Evolutionary conservation across 2,329 filamentous ascomycete genomes (phyloP).

Genomic region (Nannizziopsis barbatae): DNA sequence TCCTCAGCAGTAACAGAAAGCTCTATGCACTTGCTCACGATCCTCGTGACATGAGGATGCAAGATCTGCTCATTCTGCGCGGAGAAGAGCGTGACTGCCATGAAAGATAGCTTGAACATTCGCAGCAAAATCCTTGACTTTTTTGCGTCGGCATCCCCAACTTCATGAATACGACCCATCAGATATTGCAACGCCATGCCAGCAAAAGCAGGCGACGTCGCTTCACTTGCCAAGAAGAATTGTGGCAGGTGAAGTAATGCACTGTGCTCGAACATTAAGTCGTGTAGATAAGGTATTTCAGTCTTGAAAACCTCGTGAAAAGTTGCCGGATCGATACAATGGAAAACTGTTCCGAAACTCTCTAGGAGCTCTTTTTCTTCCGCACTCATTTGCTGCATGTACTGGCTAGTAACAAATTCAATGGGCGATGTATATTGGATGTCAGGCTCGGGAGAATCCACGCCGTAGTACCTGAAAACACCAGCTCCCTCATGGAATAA

Average conservation of each 20-base stretch:
- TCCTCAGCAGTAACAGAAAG: conserved; percentile 90
- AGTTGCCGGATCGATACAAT: conserved; percentile 93
- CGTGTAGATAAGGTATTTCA: conserved; percentile 91
- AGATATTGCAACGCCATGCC: conserved; percentile 96
- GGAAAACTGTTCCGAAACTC: conserved; percentile 95
- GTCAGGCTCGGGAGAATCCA: conserved; percentile 65
- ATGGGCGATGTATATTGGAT: conserved; percentile 68
- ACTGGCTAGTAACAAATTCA: conserved; percentile 87
- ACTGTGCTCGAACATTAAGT: conserved; percentile 96
- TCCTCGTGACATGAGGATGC: conserved; percentile 89
- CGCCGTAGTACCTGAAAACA: conserved; percentile 93
- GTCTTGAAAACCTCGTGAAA: conserved; percentile 98
- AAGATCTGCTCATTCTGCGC: conserved; percentile 91
- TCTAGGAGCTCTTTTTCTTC: conserved; percentile 97
- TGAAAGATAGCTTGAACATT: conserved; percentile 96
- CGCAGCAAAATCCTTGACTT: conserved; percentile 86
- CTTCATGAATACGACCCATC: conserved; percentile 92
- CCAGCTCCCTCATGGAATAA: conserved; percentile 92
- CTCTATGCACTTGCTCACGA: conserved; percentile 94
- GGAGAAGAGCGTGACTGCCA: conserved; percentile 96
- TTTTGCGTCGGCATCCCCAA: conserved; percentile 81
- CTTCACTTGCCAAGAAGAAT: conserved; percentile 97
- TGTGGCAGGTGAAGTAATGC: conserved; percentile 90
- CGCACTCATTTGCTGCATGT: conserved; percentile 84
- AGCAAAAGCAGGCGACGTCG: conserved; percentile 92